phyloP scores from a whole-genome alignment of 495 filamentous ascomycete genomes.

The Cercophora newfieldiana region DNA sequence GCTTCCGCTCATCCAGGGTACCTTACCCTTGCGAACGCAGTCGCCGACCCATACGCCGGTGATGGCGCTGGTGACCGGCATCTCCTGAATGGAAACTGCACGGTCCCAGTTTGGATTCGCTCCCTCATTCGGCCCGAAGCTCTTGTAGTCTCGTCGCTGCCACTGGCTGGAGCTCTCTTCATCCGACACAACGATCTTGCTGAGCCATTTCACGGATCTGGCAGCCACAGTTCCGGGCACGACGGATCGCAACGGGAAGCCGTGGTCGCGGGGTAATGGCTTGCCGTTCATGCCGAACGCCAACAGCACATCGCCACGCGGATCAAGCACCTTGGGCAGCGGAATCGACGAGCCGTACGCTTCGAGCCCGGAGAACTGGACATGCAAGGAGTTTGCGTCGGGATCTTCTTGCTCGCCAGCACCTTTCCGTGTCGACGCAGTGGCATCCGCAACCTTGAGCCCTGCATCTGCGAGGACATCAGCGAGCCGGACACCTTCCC shows the following conservation, averaged over 20 bases:
- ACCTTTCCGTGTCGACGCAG: constrained; percentile 14
- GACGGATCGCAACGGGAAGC: constrained; percentile 59
- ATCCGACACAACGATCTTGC: constrained; percentile 57
- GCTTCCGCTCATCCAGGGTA: constrained; percentile 32
- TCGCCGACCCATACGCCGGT: constrained; percentile 43
- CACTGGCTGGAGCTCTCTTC: constrained; percentile 60
- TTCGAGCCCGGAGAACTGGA: constrained; percentile 60
- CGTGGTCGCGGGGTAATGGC: constrained; percentile 58
- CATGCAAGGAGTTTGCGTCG: constrained; percentile 46
- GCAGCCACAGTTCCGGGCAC: constrained; percentile 63
- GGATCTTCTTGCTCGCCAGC: constrained; percentile 14
- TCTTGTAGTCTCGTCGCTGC: constrained; percentile 64
- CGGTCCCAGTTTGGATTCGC: constrained; percentile 57
- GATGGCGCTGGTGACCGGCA: constrained; percentile 59
- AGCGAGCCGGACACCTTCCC: constrained; percentile 59
- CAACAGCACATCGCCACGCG: constrained; percentile 58
- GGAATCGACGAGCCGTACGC: constrained; percentile 63
- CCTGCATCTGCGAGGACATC: constrained; percentile 60
- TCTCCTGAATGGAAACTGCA: constrained; percentile 58
- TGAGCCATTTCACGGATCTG: constrained; percentile 66
- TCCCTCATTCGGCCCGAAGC: constrained; percentile 57
- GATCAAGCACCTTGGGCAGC: constrained; percentile 54
- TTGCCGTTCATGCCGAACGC: constrained; percentile 62
- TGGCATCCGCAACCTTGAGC: constrained; percentile 26
- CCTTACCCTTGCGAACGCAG: constrained; percentile 58